Evolutionary conservation across 371 early-diverging fungal genomes (phyloP), one percentile per base, ranked within the genome.

Genomic region (Basidiobolus meristosporus): DNA sequence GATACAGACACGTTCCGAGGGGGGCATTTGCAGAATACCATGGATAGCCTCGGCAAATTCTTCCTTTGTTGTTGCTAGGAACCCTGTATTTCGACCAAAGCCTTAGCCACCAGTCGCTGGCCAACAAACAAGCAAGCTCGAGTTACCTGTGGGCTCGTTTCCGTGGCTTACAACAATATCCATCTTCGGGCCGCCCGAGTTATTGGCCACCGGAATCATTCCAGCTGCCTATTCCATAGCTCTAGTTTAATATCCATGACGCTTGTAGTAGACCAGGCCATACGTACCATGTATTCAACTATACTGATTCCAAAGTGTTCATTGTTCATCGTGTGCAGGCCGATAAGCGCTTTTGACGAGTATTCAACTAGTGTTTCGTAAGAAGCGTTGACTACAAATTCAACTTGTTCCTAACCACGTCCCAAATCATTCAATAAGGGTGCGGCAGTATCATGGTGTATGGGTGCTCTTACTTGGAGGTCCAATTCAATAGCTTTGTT

Each of bases 271-370:
- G 10, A 5, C 15, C 5, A 33, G 36, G 18, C 35, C 18, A 28
- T n/a, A 32, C 50, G 31, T 61, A 83, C 79, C 92, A 92, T 90
- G 45, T 88, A 90, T 57, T 97, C 98, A 1, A 97, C 87, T 31
- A 95, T 72, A 17, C 84, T 77, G 48, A 97, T 97, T 12, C 98
- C 98, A 62, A 97, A 97, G 52, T 97, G 98, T 51, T 97, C 98
- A 47, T 93, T 79, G 58, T 68, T 63, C 98, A 97, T 97, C 11
- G 95, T 83, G 51, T 93, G 93, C 15, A 97, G 38, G 0, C 93
- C 98, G 29, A 92, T 57, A 36, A 62, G 60, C n/a, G 77, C 68
- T 7, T 39, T 48, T 1, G 60, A 51, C 11, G 91, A 48, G 46
- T 70, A 63, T 0, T 53, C 51, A 9, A 64, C 59, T 0, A 92